Conservation (phyloP, 208 protist genomes). For the Leishmania turanica region DNA sequence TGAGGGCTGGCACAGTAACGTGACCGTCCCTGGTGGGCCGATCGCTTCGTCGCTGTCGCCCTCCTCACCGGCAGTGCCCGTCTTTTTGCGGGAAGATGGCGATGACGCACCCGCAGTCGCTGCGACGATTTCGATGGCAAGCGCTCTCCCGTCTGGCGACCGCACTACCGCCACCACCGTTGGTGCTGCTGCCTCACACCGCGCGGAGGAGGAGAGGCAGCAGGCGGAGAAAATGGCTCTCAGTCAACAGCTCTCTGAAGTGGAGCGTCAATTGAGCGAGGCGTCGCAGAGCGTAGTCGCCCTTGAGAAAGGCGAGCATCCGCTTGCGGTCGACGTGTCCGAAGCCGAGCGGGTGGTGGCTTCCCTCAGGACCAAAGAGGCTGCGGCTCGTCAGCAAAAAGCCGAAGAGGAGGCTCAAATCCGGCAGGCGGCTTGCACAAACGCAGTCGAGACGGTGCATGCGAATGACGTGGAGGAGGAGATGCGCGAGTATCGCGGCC, state of each 20-base stretch:
- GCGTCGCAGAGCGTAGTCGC: constrained; percentile 10
- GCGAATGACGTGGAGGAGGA: neutral
- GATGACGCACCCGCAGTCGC: neutral
- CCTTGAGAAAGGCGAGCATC: constrained; percentile 15
- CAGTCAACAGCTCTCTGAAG: neutral
- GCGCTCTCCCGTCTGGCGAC: neutral
- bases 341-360: constrained; percentile 7
- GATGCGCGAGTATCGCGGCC: neutral
- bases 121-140: neutral
- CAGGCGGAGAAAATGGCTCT: neutral
- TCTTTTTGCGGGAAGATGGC: constrained; percentile 9
- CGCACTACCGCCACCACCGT: neutral
- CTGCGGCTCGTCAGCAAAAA: constrained; percentile 1
- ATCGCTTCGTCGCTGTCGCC: neutral
- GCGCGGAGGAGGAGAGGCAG: neutral
- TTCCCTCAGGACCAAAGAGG: constrained; percentile 10
- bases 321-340: constrained; percentile 9
- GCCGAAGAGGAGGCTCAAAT: constrained; percentile 5
- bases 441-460: neutral
- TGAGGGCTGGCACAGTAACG: neutral
- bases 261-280: constrained; percentile 10
- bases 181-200: neutral
- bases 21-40: neutral
- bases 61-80: neutral
- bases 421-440: neutral